phyloP scores from a whole-genome alignment of 352 stramenopile species.

The Peronospora tabacina region DNA sequence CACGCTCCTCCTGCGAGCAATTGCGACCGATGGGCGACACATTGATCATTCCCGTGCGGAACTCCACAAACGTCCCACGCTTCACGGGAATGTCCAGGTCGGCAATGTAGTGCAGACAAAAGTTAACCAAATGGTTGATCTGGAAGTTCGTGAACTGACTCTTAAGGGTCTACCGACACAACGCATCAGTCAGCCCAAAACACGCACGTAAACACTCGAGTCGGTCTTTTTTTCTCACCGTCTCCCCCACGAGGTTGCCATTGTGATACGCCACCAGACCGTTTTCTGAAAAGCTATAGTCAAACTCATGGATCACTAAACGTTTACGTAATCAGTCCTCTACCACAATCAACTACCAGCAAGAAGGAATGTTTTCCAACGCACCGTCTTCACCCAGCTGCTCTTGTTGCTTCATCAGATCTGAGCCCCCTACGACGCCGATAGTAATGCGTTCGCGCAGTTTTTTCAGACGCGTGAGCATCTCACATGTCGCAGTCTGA shows the following conservation, averaged over 20 bases:
- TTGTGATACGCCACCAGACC: slow-evolving; percentile 97
- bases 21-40: slow-evolving; percentile 98
- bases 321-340: not conserved
- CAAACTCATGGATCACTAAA: slow-evolving; percentile 91
- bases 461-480: slow-evolving; percentile 91
- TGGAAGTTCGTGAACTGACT: slow-evolving; percentile 94
- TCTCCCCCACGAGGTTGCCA: slow-evolving; percentile 86
- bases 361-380: slow-evolving; percentile 1
- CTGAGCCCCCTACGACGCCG: slow-evolving; percentile 96
- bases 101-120: slow-evolving; percentile 90
- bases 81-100: slow-evolving; percentile 96
- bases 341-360: not conserved
- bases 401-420: slow-evolving; percentile 98
- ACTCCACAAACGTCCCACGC: slow-evolving; percentile 98
- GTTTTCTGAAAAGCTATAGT: slow-evolving; percentile 99
- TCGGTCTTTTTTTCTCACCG: slow-evolving; percentile 29
- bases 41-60: slow-evolving; percentile 99
- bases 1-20: slow-evolving; percentile 95
- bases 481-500: slow-evolving; percentile 86
- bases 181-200: not conserved
- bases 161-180: slow-evolving; percentile 76
- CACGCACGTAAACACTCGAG: not conserved
- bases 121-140: slow-evolving; percentile 97
- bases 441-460: slow-evolving; percentile 93
- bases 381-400: slow-evolving; percentile 92